Evolutionary conservation across 805 yeast species (phyloP).

Genomic region (Ogataea ganodermae): DNA sequence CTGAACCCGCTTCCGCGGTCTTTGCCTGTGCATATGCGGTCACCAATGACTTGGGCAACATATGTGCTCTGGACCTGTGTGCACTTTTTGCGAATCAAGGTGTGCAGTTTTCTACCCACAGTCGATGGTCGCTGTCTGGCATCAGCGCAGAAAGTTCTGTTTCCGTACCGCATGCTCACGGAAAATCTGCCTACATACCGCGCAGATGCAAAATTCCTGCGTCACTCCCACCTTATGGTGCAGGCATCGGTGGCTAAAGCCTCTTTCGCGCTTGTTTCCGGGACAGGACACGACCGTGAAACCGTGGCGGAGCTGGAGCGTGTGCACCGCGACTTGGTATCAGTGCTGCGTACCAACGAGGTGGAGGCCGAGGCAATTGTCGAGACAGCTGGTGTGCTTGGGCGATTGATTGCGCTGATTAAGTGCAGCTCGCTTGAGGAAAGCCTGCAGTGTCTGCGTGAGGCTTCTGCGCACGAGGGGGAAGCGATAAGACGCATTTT

Average conservation of each 20-base stretch:
- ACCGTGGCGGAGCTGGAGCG: neutral
- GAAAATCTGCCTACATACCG: neutral
- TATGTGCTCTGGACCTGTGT: constrained; percentile 24
- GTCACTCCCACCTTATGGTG: neutral
- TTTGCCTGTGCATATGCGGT: constrained; percentile 17
- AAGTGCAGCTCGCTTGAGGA: neutral
- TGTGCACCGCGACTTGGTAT: neutral
- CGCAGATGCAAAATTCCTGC: neutral
- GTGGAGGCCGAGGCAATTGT: neutral
- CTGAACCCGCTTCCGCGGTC: constrained; percentile 3
- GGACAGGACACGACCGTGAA: neutral
- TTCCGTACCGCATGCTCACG: neutral
- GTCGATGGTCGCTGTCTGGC: neutral
- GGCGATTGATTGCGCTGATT: neutral
- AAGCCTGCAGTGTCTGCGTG: neutral
- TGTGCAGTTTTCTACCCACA: constrained; percentile 7
- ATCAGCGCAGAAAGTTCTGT: neutral
- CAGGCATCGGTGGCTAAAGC: neutral
- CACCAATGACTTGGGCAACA: constrained; percentile 27
- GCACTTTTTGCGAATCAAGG: constrained; percentile 21
- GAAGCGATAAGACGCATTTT: neutral
- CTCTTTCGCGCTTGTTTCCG: constrained; percentile 1
- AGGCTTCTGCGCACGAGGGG: neutral
- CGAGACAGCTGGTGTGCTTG: neutral
- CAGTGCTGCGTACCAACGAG: neutral